Base-by-base conservation (phyloP, 257 asterid genomes). In the Nicotiana obtusifolia region DNA sequence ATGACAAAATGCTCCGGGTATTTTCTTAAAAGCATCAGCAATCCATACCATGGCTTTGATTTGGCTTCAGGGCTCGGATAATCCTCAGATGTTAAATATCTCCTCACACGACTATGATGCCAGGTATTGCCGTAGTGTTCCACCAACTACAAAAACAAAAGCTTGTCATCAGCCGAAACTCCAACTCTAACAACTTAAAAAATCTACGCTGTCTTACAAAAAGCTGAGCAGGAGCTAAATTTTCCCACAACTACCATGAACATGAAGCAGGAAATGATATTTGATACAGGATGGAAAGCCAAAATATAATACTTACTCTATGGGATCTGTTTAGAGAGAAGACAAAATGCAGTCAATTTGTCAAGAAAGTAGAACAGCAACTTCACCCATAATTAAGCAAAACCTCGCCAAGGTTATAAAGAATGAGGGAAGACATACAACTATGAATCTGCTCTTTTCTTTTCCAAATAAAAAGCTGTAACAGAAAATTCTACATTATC, bases 1-100 rank as follows among this genome's bases (percentile, higher is more conserved):
- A 96, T 90, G 28, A 94, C 99, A 68, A 96, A 96, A 86, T 96
- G 97, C 83, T 96, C 98, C 0, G 98, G 99, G 30, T 91, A 92
- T 86, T 94, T 94, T 90, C 94, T 90, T 41, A 96, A 86, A 88
- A 96, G 78, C 89, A 90, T 86, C 15, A 95, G 94, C 93, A 95
- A 82, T 75, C 99, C 99, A 44, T 85, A 89, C 99, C 99, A 96
- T 17, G 99, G 98, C 85, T 94, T 96, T 57, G 92, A 92, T 67
- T 83, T 85, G 82, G 92, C 91, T 86, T 94, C 99, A 19, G 93
- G 91, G 78, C 68, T 81, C 0, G 90, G 80, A 73, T 87, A 85
- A 54, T 93, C 99, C 81, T 95, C 99, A 5, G 94, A 92, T 0
- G 94, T 93, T 33, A 95, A 89, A 81, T 94, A 95, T 85, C 88